Conservation (phyloP, 768 basidiomycete genomes). For the Tricholoma furcatifolium region DNA sequence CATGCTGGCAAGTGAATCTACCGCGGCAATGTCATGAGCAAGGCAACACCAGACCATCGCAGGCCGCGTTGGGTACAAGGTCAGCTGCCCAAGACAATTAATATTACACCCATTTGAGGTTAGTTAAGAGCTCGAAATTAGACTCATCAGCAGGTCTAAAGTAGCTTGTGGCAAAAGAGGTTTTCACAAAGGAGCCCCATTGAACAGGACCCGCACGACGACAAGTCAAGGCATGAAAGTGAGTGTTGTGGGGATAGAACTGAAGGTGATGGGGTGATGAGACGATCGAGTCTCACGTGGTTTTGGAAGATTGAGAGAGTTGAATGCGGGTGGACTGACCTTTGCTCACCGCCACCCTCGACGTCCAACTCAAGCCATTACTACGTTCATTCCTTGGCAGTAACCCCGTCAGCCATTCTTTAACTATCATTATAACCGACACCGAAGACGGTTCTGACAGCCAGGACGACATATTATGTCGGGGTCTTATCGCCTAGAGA, state of each 20-base stretch:
- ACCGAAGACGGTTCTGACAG: background rate
- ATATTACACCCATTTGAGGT: no score
- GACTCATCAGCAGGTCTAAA: no score
- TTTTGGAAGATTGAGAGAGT: background rate
- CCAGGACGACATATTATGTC: slow-evolving; percentile 42
- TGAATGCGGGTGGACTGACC: slow-evolving; percentile 7
- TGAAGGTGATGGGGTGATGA: slow-evolving; percentile 7
- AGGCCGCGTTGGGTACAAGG: no score
- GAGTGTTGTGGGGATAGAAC: no score
- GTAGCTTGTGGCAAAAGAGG: no score
- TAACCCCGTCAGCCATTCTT: slow-evolving; percentile 11
- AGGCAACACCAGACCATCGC: no score
- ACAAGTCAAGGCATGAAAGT: no score
- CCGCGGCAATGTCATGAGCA: no score
- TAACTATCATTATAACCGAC: slow-evolving; percentile 20
- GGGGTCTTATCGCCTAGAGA: slow-evolving; percentile 60
- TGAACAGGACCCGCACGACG: no score
- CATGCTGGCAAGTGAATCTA: no score
- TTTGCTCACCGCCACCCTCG: slow-evolving; percentile 12
- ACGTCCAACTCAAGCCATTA: slow-evolving; percentile 8
- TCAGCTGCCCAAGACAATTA: background rate
- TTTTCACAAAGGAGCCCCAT: no score
- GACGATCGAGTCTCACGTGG: slow-evolving; percentile 15
- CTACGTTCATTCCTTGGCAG: slow-evolving; percentile 12
- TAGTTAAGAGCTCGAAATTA: no score